These are phyloP conservation scores for Aspergillus brasiliensis DNA, from an alignment of 2,329 filamentous ascomycete species.

Conservation along the genomic window DNA sequence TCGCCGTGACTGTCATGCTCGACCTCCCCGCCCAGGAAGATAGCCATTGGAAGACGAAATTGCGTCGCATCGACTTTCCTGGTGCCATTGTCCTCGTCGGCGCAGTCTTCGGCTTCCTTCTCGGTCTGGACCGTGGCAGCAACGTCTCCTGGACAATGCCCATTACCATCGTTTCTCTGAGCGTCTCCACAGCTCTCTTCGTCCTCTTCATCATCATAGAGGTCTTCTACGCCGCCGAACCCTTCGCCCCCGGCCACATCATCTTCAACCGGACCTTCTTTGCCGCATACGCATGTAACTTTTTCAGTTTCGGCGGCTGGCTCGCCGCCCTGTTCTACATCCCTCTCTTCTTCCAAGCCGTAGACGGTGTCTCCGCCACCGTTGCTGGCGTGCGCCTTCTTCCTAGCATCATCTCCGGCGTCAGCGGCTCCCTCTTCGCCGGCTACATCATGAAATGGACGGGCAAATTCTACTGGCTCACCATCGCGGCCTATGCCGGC, in stretches of 20 bases:
- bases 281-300: conserved; percentile 70
- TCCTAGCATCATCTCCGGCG: conserved; percentile 64
- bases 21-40: conserved; percentile 61
- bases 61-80: conserved; percentile 71
- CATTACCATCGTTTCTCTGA: conserved; percentile 61
- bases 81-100: conserved; percentile 67
- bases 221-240: conserved; percentile 66
- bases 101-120: conserved; percentile 66
- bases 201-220: conserved; percentile 70
- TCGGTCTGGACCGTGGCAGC: conserved; percentile 72
- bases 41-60: conserved; percentile 65
- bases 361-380: conserved; percentile 65
- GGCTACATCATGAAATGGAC: conserved; percentile 70
- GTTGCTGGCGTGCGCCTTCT: conserved; percentile 66
- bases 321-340: conserved; percentile 68
- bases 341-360: conserved; percentile 77
- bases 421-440: conserved; percentile 64
- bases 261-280: conserved; percentile 69
- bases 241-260: conserved; percentile 74
- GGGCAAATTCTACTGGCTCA: conserved; percentile 72
- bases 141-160: conserved; percentile 68
- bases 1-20: conserved; percentile 64
- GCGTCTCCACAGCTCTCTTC: conserved; percentile 61
- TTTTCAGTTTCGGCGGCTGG: conserved; percentile 67
- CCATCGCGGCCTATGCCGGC: conserved; percentile 57